phyloP scores from a whole-genome alignment of 495 filamentous ascomycete genomes.

The Staphylotrichum tortipilum region DNA sequence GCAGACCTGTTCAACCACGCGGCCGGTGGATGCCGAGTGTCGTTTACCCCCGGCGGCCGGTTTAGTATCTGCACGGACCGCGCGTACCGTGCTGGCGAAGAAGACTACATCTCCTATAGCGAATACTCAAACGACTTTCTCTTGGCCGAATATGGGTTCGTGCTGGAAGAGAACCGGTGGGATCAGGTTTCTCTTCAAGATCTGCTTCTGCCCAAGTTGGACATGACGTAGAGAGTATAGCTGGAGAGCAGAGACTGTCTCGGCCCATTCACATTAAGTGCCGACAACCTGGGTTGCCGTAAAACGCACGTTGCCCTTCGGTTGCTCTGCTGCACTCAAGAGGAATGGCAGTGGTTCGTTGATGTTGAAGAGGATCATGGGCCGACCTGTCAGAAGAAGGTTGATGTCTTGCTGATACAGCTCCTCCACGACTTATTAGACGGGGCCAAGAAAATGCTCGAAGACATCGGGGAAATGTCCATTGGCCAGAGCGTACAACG shows the following conservation, averaged over 20 bases:
- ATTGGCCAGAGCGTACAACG: no score
- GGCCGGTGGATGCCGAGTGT: constrained; percentile 28
- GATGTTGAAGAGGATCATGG: neutral
- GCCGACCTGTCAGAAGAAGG: neutral
- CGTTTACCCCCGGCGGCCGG: constrained; percentile 18
- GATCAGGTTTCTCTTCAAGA: constrained; percentile 59
- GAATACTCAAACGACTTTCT: constrained; percentile 69
- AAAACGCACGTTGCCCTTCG: constrained; percentile 1
- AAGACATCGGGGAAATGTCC: no score
- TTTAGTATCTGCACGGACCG: constrained; percentile 51
- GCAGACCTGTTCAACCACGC: constrained; percentile 65
- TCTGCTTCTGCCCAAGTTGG: constrained; percentile 40
- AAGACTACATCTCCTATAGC: constrained; percentile 72
- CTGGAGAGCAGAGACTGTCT: no score
- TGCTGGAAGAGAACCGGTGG: constrained; percentile 54
- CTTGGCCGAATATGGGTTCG: constrained; percentile 72
- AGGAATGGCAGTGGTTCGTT: neutral
- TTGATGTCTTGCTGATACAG: no score
- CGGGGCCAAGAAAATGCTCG: no score
- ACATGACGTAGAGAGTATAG: neutral
- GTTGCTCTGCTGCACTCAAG: neutral
- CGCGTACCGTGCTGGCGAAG: constrained; percentile 52
- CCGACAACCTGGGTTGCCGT: neutral
- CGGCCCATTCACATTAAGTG: no score
- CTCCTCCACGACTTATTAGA: no score